Percentiles rank a stretch among this genome's conserved stretches.
phyloP scores from a whole-genome alignment of 306 rosid species.

The Casuarina cunninghamiana region DNA sequence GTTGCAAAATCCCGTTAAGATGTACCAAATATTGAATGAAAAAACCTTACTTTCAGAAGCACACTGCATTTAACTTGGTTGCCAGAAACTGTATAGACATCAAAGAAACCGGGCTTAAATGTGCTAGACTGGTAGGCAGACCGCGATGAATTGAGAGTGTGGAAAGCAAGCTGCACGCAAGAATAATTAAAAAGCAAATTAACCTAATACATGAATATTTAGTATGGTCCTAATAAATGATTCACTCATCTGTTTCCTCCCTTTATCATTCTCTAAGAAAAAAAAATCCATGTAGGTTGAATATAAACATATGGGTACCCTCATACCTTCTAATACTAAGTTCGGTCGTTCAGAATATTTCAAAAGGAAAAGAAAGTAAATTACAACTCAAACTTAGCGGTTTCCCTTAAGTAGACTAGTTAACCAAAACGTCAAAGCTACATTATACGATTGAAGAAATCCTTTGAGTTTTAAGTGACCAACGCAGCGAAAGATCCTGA shows the following conservation, averaged over 20 bases:
- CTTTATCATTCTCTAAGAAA: too few relatives aligned
- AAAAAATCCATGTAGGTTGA: neutral
- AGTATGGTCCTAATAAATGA: neutral
- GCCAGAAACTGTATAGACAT: slow-evolving; percentile 53
- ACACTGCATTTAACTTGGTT: slow-evolving; percentile 71
- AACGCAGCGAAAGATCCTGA: neutral
- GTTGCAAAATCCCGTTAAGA: slow-evolving; percentile 4
- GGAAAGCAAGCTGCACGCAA: slow-evolving; percentile 60
- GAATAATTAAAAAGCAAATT: neutral
- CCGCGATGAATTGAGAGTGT: slow-evolving; percentile 75
- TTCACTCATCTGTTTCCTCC: neutral
- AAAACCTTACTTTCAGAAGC: slow-evolving; percentile 65
- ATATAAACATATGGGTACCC: neutral
- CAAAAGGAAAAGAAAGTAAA: neutral
- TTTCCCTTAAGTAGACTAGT: neutral
- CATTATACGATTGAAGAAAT: neutral
- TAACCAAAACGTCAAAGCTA: neutral
- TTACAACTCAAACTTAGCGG: neutral
- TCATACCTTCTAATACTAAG: neutral
- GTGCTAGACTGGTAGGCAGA: slow-evolving; percentile 73
- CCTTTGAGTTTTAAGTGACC: neutral
- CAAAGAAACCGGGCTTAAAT: slow-evolving; percentile 79
- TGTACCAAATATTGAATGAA: slow-evolving; percentile 1
- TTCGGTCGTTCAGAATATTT: neutral
- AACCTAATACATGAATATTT: neutral